Evolutionary conservation across 371 early-diverging fungal species (phyloP).

Genomic region (Mortierella sp.): DNA sequence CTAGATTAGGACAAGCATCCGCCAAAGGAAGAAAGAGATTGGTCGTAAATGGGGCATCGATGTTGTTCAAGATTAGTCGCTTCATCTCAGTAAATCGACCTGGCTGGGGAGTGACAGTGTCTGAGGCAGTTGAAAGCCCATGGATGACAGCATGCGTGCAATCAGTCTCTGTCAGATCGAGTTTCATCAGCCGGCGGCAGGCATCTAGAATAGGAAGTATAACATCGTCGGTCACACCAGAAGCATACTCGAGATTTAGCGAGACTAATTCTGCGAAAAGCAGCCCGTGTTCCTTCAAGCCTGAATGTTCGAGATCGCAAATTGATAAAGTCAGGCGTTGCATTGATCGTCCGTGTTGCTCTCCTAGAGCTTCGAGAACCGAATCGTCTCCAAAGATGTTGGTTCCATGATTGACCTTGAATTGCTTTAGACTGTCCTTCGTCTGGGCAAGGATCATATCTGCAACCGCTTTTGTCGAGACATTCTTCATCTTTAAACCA

Average conservation of each 20-base stretch:
- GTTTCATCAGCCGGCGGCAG: conserved; percentile 30
- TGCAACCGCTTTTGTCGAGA: conserved; percentile 22
- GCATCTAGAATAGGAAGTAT: conserved; percentile 38
- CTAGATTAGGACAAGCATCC: conserved; percentile 39
- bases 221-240: conserved; percentile 43
- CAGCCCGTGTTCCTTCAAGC: conserved; percentile 34
- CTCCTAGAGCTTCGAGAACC: conserved; percentile 42
- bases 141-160: conserved; percentile 42
- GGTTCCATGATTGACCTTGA: conserved; percentile 49
- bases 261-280: conserved; percentile 30
- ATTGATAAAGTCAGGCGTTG: conserved; percentile 40
- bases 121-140: conserved; percentile 35
- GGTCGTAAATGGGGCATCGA: conserved; percentile 45
- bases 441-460: conserved; percentile 37
- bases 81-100: conserved; percentile 26
- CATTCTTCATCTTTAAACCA: conserved; percentile 30
- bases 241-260: conserved; percentile 49
- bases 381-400: conserved; percentile 39
- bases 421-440: conserved; percentile 32
- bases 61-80: conserved; percentile 49
- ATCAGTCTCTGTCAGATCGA: conserved; percentile 51
- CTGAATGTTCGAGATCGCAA: conserved; percentile 45
- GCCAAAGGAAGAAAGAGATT: conserved; percentile 39
- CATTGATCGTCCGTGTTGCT: conserved; percentile 44
- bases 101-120: conserved; percentile 13